Evolutionary conservation across 192 early-diverging fungal genomes (phyloP).

Genomic region (Umbelopsis ramanniana): DNA sequence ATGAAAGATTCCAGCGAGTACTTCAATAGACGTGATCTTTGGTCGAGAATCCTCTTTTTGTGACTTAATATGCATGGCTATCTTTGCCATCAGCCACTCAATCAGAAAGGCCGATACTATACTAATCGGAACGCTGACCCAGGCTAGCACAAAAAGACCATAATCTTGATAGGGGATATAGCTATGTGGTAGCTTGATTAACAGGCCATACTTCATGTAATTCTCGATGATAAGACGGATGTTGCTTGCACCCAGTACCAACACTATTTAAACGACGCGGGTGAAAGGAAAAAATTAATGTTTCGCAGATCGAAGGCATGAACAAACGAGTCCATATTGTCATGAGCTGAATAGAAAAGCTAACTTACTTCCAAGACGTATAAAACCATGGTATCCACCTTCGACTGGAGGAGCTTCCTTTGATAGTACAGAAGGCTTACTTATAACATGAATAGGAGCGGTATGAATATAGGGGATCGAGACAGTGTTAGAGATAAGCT

Average conservation of each 20-base stretch:
- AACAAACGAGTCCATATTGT: not conserved
- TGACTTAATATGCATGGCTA: conserved; percentile 29
- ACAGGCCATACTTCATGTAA: conserved; percentile 85
- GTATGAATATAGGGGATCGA: conserved; percentile 39
- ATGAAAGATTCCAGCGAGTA: conserved; percentile 48
- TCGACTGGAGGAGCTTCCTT: conserved; percentile 75
- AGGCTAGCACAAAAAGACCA: conserved; percentile 53
- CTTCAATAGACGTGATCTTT: conserved; percentile 22
- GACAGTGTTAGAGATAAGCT: not conserved
- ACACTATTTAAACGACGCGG: conserved; percentile 42
- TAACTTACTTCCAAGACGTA: conserved; percentile 70
- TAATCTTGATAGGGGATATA: conserved; percentile 62
- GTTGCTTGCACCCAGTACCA: conserved; percentile 80
- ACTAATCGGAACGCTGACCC: conserved; percentile 52
- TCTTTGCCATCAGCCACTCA: conserved; percentile 54
- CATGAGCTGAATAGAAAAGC: not conserved
- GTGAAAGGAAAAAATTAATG: no score
- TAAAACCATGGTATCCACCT: conserved; percentile 85
- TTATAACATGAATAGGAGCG: conserved; percentile 64
- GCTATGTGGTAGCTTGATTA: conserved; percentile 71
- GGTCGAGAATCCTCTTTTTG: conserved; percentile 31
- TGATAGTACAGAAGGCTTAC: conserved; percentile 72
- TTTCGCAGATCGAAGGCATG: conserved; percentile 10
- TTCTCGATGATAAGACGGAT: conserved; percentile 88
- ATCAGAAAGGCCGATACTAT: conserved; percentile 63